Percentiles rank a stretch among this genome's conserved stretches.
Conservation (phyloP, 768 basidiomycete genomes). For the Candolleomyces efflorescens region DNA sequence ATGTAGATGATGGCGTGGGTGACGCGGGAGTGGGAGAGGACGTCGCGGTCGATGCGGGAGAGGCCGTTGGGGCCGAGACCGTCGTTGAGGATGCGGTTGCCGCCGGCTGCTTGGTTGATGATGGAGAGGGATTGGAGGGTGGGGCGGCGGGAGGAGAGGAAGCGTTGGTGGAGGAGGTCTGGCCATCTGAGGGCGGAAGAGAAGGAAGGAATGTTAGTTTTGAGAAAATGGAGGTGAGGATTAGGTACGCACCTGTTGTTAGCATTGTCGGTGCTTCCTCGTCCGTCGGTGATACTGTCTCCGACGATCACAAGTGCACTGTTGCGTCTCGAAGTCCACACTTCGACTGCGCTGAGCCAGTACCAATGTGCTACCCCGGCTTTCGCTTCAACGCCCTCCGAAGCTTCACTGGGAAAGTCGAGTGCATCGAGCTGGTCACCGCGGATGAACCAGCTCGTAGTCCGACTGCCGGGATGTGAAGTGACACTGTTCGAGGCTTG, state of each 20-base stretch:
- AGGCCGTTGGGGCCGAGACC: conserved; percentile 44
- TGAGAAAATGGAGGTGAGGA: too few relatives aligned
- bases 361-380: conserved; percentile 28
- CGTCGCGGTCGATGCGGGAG: conserved; percentile 47
- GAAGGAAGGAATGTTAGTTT: not conserved
- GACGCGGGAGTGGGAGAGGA: conserved; percentile 42
- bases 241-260: conserved; percentile 38
- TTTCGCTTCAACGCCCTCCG: conserved; percentile 8
- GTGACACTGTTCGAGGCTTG: conserved; percentile 40
- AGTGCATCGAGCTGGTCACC: conserved; percentile 33
- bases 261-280: conserved; percentile 37
- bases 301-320: conserved; percentile 40
- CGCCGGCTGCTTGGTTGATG: conserved; percentile 49
- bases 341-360: conserved; percentile 42
- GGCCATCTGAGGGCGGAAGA: conserved; percentile 39
- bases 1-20: conserved; percentile 47
- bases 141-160: conserved; percentile 26
- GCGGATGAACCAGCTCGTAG: conserved; percentile 38
- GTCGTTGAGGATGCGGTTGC: conserved; percentile 48
- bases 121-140: conserved; percentile 33
- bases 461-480: conserved; percentile 46
- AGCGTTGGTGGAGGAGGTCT: conserved; percentile 39
- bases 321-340: conserved; percentile 26
- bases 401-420: conserved; percentile 28
- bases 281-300: conserved; percentile 52